Evolutionary conservation across 2,329 filamentous ascomycete genomes (phyloP).

Genomic region (Paradendryphiella salina): DNA sequence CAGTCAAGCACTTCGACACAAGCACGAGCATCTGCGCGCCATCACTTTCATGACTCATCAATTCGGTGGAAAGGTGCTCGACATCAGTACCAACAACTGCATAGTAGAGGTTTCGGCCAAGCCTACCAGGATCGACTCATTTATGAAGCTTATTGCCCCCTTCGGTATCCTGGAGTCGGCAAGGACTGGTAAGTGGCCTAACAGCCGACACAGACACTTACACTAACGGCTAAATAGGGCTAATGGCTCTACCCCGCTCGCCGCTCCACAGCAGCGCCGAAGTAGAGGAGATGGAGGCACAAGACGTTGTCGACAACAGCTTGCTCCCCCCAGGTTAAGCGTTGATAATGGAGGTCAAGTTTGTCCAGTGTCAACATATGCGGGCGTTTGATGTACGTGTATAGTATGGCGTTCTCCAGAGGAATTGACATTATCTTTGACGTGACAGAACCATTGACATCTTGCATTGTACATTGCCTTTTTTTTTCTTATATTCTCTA

Average conservation of each 20-base stretch:
- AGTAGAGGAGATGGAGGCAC: slow-evolving; percentile 79
- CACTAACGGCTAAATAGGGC: slow-evolving; percentile 52
- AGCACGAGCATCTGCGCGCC: slow-evolving; percentile 94
- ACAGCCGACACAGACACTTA: not conserved
- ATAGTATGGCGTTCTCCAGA: slow-evolving; percentile 11
- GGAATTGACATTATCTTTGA: no score
- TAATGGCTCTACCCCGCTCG: slow-evolving; percentile 95
- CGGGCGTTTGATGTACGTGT: slow-evolving; percentile 8
- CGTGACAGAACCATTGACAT: no score
- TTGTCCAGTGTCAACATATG: slow-evolving; percentile 4
- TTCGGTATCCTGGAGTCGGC: slow-evolving; percentile 97
- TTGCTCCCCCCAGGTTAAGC: slow-evolving; percentile 84
- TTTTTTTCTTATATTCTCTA: no score
- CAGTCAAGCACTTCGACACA: slow-evolving; percentile 89
- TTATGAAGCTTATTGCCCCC: slow-evolving; percentile 90
- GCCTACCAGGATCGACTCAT: slow-evolving; percentile 90
- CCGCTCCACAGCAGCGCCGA: slow-evolving; percentile 77
- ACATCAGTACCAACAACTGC: slow-evolving; percentile 98
- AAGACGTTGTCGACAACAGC: slow-evolving; percentile 93
- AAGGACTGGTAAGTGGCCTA: slow-evolving; percentile 66
- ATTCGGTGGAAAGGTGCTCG: slow-evolving; percentile 94
- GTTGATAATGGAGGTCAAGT: not conserved
- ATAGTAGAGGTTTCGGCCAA: slow-evolving; percentile 97
- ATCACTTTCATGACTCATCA: slow-evolving; percentile 97
- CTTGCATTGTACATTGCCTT: no score